phyloP scores from a whole-genome alignment of 176 grass and related monocot species.

The Saccharum spontaneum region DNA sequence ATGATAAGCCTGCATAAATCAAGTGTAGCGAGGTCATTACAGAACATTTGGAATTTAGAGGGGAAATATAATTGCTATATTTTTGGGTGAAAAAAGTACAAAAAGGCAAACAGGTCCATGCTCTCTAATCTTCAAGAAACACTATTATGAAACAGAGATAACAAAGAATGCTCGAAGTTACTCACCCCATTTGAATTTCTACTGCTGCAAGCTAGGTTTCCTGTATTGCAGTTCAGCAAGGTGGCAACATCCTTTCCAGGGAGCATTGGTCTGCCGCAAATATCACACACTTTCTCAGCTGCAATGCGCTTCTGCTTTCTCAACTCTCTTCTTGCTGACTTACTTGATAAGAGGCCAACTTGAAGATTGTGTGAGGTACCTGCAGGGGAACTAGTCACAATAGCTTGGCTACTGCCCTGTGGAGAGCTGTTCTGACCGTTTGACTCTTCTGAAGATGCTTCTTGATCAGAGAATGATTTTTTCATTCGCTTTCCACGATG shows the following conservation, averaged over 20 bases:
- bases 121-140: not conserved
- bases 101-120: not conserved
- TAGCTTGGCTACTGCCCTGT: conserved; percentile 35
- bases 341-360: conserved; percentile 53
- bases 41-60: not conserved
- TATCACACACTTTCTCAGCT: conserved; percentile 94
- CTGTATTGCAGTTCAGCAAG: conserved; percentile 82
- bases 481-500: conserved; percentile 67
- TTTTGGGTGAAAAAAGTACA: not conserved
- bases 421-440: conserved; percentile 44
- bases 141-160: conserved; percentile 7
- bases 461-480: conserved; percentile 94
- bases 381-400: conserved; percentile 32
- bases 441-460: conserved; percentile 65
- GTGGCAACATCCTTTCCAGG: conserved; percentile 84
- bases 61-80: not conserved
- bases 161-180: conserved; percentile 24
- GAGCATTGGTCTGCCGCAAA: conserved; percentile 90
- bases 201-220: conserved; percentile 85
- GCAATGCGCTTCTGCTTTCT: conserved; percentile 83
- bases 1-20: conserved; percentile 44
- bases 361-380: conserved; percentile 41
- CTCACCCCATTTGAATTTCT: conserved; percentile 91
- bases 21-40: not conserved
- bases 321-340: conserved; percentile 70